phyloP scores from a whole-genome alignment of 805 yeast genomes.

The Saturnispora quitensis region DNA sequence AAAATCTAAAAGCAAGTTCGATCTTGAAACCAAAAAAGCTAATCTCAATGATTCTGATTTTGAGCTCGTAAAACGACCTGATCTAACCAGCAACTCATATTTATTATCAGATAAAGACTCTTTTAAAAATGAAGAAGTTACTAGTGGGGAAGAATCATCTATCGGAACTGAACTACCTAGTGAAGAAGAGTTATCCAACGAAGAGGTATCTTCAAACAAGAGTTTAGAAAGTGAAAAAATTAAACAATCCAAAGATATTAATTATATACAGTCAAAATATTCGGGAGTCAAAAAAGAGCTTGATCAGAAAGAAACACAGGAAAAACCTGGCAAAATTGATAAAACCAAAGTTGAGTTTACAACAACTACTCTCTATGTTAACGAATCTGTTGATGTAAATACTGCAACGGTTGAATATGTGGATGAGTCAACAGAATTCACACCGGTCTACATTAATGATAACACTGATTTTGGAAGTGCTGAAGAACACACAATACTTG shows the following conservation, averaged over 20 bases:
- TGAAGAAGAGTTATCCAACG: neutral
- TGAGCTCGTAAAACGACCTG: neutral
- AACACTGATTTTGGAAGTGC: neutral
- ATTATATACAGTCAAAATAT: neutral
- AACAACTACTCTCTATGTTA: neutral
- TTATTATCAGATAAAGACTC: neutral
- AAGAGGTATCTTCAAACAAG: neutral
- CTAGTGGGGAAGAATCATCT: neutral
- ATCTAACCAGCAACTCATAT: neutral
- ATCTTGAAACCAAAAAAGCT: neutral
- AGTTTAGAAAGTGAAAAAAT: neutral
- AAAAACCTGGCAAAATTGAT: neutral
- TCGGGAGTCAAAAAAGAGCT: neutral
- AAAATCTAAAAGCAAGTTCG: neutral
- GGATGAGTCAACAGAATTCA: neutral
- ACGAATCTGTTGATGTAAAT: neutral
- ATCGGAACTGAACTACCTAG: neutral
- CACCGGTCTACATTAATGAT: neutral
- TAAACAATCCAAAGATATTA: neutral
- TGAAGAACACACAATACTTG: slow-evolving; percentile 3
- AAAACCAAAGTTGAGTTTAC: neutral
- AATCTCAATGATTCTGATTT: neutral
- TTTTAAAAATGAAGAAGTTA: neutral
- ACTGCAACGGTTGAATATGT: neutral
- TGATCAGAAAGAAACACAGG: neutral